A percentile compares a stretch with the other conserved stretches of the same genome.
Evolutionary conservation across 2,329 filamentous ascomycete genomes (phyloP).

Genomic region (Fusarium tanahbumbuense): DNA sequence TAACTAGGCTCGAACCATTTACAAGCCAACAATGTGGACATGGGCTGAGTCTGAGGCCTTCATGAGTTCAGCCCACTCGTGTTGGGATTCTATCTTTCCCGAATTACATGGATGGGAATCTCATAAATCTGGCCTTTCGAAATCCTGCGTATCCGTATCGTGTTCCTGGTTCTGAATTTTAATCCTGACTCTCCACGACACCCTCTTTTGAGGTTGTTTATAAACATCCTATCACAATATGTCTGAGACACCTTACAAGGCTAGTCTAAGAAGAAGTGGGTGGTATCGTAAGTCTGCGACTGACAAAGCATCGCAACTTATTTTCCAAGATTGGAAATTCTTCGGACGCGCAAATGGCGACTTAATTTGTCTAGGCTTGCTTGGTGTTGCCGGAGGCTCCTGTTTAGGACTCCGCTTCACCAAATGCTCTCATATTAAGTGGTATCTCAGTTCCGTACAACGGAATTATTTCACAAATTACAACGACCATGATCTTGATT

Average conservation of each 20-base stretch:
- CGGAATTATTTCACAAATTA: conserved; percentile 10
- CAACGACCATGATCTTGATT: conserved; percentile 4
- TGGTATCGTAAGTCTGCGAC: conserved; percentile 2
- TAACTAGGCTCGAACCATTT: conserved; percentile 11
- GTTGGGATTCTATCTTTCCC: conserved; percentile 13
- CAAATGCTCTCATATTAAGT: conserved; percentile 13
- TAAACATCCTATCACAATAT: conserved; percentile 10
- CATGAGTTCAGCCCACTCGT: conserved; percentile 23
- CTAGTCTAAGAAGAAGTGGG: conserved; percentile 29
- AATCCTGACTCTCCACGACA: conserved; percentile 7
- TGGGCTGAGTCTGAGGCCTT: conserved; percentile 24
- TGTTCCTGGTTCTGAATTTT: conserved; percentile 14
- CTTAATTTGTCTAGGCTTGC: conserved; percentile 16
- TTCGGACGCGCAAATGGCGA: conserved; percentile 17
- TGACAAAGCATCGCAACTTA: conserved; percentile 10
- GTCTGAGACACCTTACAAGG: conserved; percentile 6
- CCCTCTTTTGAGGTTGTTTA: conserved; percentile 11
- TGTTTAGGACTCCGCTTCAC: conserved; percentile 9
- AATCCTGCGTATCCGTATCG: conserved; percentile 17
- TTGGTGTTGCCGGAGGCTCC: conserved; percentile 11
- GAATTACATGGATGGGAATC: conserved; percentile 12
- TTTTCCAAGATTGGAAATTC: conserved; percentile 16
- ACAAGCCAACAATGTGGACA: conserved; percentile 14
- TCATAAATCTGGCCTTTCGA: not conserved
- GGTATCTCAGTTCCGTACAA: conserved; percentile 27